These are phyloP conservation scores for Lactuca sativa DNA, from an alignment of 129 eudicot species.

Conservation along the genomic window DNA sequence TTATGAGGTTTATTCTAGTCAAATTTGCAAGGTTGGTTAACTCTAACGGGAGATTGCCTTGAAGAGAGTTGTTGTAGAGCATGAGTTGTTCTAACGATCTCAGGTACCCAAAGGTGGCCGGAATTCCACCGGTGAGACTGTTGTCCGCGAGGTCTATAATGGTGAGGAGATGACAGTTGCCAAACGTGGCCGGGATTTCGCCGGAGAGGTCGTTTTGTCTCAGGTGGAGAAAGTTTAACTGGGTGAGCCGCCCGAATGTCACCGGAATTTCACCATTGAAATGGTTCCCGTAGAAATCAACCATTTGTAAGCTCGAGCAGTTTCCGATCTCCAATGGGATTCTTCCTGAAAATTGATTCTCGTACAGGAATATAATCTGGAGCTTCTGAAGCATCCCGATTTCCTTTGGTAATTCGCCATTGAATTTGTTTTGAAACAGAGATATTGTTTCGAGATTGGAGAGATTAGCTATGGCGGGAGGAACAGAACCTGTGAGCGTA, in stretches of 20 bases:
- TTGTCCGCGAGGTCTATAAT: slow-evolving; percentile 88
- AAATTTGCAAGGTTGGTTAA: slow-evolving; percentile 54
- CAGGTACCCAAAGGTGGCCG: slow-evolving; percentile 65
- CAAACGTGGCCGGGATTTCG: slow-evolving; percentile 75
- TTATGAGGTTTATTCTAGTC: slow-evolving; percentile 73
- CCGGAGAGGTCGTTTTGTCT: slow-evolving; percentile 84
- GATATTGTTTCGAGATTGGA: slow-evolving; percentile 73
- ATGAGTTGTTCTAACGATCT: slow-evolving; percentile 63
- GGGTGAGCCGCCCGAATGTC: slow-evolving; percentile 65
- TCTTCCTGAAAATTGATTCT: slow-evolving; percentile 71
- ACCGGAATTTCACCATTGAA: slow-evolving; percentile 68
- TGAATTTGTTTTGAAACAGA: slow-evolving; percentile 59
- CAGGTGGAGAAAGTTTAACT: slow-evolving; percentile 73
- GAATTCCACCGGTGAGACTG: slow-evolving; percentile 70
- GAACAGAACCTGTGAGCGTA: slow-evolving; percentile 57
- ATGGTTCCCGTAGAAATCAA: slow-evolving; percentile 83
- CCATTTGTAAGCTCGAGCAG: slow-evolving; percentile 87
- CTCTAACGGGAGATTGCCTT: slow-evolving; percentile 72
- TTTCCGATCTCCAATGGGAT: slow-evolving; percentile 91
- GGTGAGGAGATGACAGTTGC: slow-evolving; percentile 65
- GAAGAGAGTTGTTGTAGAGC: slow-evolving; percentile 92
- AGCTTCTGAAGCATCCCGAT: slow-evolving; percentile 75
- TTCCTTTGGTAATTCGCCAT: slow-evolving; percentile 74
- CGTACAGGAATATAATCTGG: slow-evolving; percentile 58
- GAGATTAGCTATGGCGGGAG: slow-evolving; percentile 63